A percentile compares a stretch with the other conserved stretches of the same genome.
Conservation (phyloP, 345 rosid genomes). For the Eucalyptus erythrocorys region DNA sequence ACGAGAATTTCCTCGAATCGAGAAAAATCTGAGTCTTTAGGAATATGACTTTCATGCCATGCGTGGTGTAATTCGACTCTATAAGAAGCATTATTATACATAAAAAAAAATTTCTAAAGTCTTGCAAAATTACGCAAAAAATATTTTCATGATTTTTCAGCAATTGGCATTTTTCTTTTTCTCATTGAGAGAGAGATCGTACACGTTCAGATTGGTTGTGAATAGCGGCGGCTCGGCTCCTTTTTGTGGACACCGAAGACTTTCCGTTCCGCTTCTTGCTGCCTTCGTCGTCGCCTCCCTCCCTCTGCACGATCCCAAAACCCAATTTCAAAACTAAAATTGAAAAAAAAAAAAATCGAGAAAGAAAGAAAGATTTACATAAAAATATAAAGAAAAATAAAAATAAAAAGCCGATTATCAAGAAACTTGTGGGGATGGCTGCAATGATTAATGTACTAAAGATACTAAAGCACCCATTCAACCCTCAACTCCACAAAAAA, state of each 20-base stretch:
- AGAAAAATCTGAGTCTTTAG: no score
- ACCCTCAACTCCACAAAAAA: not conserved
- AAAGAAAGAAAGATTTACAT: not conserved
- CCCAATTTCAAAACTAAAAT: not conserved
- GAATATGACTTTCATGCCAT: no score
- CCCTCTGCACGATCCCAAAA: constrained; percentile 6
- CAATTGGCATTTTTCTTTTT: not conserved
- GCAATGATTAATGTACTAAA: not conserved
- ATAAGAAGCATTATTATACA: not conserved
- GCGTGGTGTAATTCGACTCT: not conserved
- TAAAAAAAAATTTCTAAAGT: not conserved
- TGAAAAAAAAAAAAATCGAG: not conserved
- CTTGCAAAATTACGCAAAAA: not conserved
- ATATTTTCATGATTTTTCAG: not conserved
- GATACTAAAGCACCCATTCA: not conserved
- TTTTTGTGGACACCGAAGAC: constrained; percentile 64
- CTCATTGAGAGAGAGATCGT: not conserved
- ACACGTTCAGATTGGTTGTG: constrained; percentile 99
- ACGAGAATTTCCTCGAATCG: not conserved
- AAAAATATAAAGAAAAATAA: not conserved
- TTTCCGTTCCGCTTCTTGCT: constrained; percentile 23
- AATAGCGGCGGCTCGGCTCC: constrained; percentile 91
- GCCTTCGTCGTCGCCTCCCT: constrained; percentile 22
- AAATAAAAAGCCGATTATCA: not conserved
- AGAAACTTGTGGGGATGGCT: not conserved